Evolutionary conservation across 805 yeast genomes (phyloP), one percentile per base, ranked within the genome.

Genomic region (Yamadazyma kitorensis): DNA sequence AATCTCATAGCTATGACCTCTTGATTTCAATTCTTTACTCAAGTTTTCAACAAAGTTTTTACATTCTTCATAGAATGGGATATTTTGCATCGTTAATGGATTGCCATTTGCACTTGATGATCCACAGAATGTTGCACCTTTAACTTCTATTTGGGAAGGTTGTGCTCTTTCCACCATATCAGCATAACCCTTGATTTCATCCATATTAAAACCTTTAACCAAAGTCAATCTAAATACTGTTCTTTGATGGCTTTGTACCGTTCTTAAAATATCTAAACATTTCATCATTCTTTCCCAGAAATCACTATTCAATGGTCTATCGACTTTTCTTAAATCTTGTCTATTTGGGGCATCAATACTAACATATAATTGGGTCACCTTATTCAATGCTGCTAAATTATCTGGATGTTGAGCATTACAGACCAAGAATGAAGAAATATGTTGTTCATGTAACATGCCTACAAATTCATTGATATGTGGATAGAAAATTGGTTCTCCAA

Each of bases 391-490:
- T 15, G 73, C 77, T 46, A 88, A 67, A 42, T 87, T 84, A 33
- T 82, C 88, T 3, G 97, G 97, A 59, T 88, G 97, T 64, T 88
- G 97, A 6, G 97, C 97, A 55, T 88, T 88, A 63, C 97, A 89
- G 9, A 88, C 97, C 49, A 88, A 70, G 57, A 88, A 88, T 33
- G 93, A 80, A 2, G 95, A 85, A 29, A 88, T 89, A 25, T 76
- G 82, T 52, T 78, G 73, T 21, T 75, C 84, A 51, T 88, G 97
- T 32, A 89, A 66, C 80, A 88, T 74, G 9, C 74, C 76, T 25
- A 88, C 77, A 54, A 88, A 88, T 55, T 81, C 86, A 56, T 85
- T 87, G 56, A 88, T 88, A 53, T 88, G 79, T 2, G 96, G 96
- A 55, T 88, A 88, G 58, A 88, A 86, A 27, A 88, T 89, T 2